Base-by-base conservation (phyloP, 768 basidiomycete genomes). In the Suillus weaverae region DNA sequence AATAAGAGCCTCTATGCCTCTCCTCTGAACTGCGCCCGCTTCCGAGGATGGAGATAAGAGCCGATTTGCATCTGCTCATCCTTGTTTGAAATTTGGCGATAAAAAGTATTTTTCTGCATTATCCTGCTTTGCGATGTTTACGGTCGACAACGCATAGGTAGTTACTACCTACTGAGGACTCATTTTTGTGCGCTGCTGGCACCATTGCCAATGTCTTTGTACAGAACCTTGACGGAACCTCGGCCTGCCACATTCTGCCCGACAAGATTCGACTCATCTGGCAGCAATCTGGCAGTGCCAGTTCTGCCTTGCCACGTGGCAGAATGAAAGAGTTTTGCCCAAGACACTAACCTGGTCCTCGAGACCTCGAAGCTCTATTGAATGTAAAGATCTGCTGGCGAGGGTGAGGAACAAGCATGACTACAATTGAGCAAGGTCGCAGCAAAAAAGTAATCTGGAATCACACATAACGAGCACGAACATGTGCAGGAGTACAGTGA, bases 1-100 rank as follows among this genome's bases (percentile, higher is more conserved):
- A 54, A 54, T 35, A 54, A 54, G 35, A 54, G 53, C 32, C 53
- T 54, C 53, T 54, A 54, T 36, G 53, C 33, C 11, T 54, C 53
- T n/a, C 53, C 53, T 54, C 20, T 35, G 33, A 54, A 1, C 32
- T 5, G 32, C 20, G 20, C 18, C 20, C 53, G 35, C 11, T 35
- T 11, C 33, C 53, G 11, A n/a, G 20, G 20, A n/a, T 35, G 53
- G 53, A 20, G 35, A 33, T 54, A n/a, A 33, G 32, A 35, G 53
- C 11, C 53, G 11, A 35, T 35, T 13, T n/a, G 10, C 32, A 54
- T 30, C 8, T 51, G 9, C 8, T 16, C 30, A 35, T 35, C 10
- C 53, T 54, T 33, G 33, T n/a, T 50, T 54, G 20, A 33, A 33
- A 13, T 2, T 33, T 33, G 32, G 32, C 2, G 32, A 53, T 9